Base-by-base conservation (phyloP, 1,284 basidiomycete species). In the Apiotrichum veenhuisii region DNA sequence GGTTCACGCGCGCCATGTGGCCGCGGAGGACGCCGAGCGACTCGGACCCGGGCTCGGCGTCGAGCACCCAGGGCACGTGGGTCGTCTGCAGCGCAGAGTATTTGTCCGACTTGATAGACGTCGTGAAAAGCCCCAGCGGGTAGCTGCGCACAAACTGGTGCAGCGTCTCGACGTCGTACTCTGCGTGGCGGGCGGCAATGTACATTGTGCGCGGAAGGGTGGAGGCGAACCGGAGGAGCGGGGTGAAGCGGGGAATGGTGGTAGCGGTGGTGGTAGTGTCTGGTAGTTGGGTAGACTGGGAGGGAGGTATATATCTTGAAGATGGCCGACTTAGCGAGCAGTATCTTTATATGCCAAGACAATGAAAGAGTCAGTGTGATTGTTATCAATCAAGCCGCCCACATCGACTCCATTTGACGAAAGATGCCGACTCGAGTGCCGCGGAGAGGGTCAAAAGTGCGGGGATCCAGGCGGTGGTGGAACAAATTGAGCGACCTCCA, bases 31-130 rank as follows among this genome's bases (percentile, higher is more conserved):
- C 33, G 20, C 68, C 67, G 0, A 58, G 52, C 3, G 49, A 22
- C 9, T 43, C 53, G 20, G n/a, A n/a, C n/a, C 46, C 33, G 14
- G 51, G 47, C 7, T 38, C 17, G 5, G 25, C 15, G 41, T 79
- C 76, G 37, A 81, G 66, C 17, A 80, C 60, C 59, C 72, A 81
- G 2, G 80, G 80, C 53, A 80, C 73, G 59, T 81, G 79, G 11
- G 73, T 72, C 23, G 74, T 72, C 56, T 80, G 79, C 25, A 81
- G 54, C n/a, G 73, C 70, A 1, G 76, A 59, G 23, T 61, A 43
- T 2, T 38, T 40, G 4, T 72, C 52, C 20, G 70, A 68, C 2
- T 68, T 61, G 62, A 79, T 74, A 3, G 77, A 66, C 3, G 78
- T 79, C 12, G 78, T 78, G 57, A 80, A 64, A 22, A 78, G 65